Evolutionary conservation across 2,329 filamentous ascomycete species (phyloP).

Genomic region (Alternaria tenuissima): DNA sequence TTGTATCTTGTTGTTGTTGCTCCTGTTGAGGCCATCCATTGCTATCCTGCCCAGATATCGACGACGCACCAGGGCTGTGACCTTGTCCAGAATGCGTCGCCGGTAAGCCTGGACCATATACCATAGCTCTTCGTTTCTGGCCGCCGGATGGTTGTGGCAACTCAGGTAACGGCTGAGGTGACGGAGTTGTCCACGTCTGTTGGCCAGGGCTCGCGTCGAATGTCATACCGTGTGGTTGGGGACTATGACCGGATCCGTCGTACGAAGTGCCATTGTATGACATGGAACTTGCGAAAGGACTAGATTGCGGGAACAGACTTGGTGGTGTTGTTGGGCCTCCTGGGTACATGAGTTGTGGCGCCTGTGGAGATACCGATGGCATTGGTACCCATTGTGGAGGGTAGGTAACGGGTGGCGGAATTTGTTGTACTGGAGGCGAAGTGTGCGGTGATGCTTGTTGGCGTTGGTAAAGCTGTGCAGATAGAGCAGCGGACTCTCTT

Average conservation of each 20-base stretch:
- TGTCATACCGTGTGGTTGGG: constrained; percentile 20
- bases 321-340: constrained; percentile 43
- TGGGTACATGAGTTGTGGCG: constrained; percentile 37
- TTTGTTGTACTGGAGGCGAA: constrained; percentile 31
- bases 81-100: constrained; percentile 16
- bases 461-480: constrained; percentile 54
- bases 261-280: constrained; percentile 39
- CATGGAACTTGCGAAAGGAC: constrained; percentile 40
- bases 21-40: constrained; percentile 5
- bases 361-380: constrained; percentile 33
- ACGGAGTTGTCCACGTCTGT: constrained; percentile 35
- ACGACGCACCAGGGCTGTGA: constrained; percentile 21
- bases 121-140: constrained; percentile 39
- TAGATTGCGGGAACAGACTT: constrained; percentile 36
- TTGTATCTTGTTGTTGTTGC: constrained; percentile 5
- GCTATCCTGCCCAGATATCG: constrained; percentile 3
- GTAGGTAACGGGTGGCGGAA: constrained; percentile 21
- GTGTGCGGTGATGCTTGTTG: constrained; percentile 34
- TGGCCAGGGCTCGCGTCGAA: constrained; percentile 27
- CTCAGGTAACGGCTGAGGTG: constrained; percentile 40
- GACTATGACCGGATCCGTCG: constrained; percentile 24
- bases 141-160: constrained; percentile 46
- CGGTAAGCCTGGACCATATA: constrained; percentile 39
- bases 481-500: constrained; percentile 53
- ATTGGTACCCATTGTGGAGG: constrained; percentile 40